Evolutionary conservation across 2,329 filamentous ascomycete genomes (phyloP), one percentile per base, ranked within the genome.

Genomic region (Verticillium nonalfalfae): DNA sequence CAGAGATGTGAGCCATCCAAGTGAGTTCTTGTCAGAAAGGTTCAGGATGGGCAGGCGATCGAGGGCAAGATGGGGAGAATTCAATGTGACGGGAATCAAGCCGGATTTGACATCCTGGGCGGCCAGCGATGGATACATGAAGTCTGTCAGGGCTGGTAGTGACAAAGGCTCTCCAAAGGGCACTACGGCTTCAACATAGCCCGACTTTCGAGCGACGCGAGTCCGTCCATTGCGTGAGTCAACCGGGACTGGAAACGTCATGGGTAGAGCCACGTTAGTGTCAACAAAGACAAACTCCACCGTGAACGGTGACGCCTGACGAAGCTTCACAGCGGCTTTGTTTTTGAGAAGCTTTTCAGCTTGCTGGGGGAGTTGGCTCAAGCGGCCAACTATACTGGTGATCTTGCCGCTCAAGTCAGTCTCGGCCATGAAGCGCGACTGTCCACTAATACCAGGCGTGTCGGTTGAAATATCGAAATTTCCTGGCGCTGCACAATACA

Each of bases 181-280:
- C 3, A 74, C 78, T 39, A 79, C 69, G 34, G 82, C 67, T 62
- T 82, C 79, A 35, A 82, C 66, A 63, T 79, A 81, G 10, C 69
- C 68, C 1, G 78, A 78, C 26, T 69, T 78, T 36, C 79, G 75
- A 39, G 76, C 79, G 31, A 82, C 70, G 13, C 76, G 75, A 1
- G 72, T 76, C 61, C 68, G 76, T 64, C 70, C 71, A 9, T 67
- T 68, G 4, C 71, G 68, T 14, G 72, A 70, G 14, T 68, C 67
- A 10, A 82, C 68, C 0, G 79, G 79, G 0, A 72, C 59, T 0
- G 78, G 77, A 59, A 78, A 83, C 1, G 66, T 69, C 1, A 81
- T 55, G 1, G 74, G 67, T 7, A 69, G 72, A 1, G 75, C 60
- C 1, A 75, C 65, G 10, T 65, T 58, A 2, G 67, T 59, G 2